Conservation (phyloP, 768 basidiomycete species). For the Termitomyces sp. region DNA sequence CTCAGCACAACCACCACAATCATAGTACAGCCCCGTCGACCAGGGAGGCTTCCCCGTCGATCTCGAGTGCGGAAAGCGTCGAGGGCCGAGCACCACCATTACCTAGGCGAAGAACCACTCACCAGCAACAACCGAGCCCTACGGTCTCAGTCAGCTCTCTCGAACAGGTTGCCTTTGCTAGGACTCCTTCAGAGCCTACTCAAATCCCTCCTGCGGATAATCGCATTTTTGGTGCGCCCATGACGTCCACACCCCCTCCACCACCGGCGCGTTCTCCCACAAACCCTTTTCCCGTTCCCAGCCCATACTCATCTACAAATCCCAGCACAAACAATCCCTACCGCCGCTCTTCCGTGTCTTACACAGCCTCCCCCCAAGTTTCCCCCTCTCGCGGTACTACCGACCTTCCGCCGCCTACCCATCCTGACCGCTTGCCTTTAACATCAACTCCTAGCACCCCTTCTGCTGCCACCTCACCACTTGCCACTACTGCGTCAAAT, state of each 20-base stretch:
- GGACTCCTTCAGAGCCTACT: slow-evolving; percentile 3
- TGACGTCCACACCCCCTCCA: slow-evolving; percentile 1
- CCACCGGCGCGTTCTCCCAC: neutral
- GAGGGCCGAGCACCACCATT: slow-evolving; percentile 19
- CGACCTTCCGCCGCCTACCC: slow-evolving; percentile 21
- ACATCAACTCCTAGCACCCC: neutral
- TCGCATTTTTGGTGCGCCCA: neutral
- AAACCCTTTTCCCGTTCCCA: slow-evolving; percentile 5
- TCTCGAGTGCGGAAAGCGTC: slow-evolving; percentile 4
- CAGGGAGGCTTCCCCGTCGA: neutral
- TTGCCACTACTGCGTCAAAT: neutral
- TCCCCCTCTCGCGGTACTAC: slow-evolving; percentile 20
- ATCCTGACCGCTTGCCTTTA: slow-evolving; percentile 6
- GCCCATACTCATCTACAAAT: neutral
- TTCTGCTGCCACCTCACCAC: slow-evolving; percentile 11
- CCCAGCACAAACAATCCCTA: slow-evolving; percentile 8
- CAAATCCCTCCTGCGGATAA: neutral
- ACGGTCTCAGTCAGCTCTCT: slow-evolving; percentile 38
- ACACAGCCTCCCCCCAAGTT: slow-evolving; percentile 20
- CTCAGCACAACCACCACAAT: slow-evolving; percentile 12
- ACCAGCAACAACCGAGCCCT: slow-evolving; percentile 27
- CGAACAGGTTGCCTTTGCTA: slow-evolving; percentile 41
- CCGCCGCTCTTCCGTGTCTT: slow-evolving; percentile 2
- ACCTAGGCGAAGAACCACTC: slow-evolving; percentile 23
- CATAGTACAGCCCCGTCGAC: neutral